These are phyloP conservation scores for Hypoxylon lienhwacheense DNA, from an alignment of 495 filamentous ascomycete genomes.

Conservation along the genomic window DNA sequence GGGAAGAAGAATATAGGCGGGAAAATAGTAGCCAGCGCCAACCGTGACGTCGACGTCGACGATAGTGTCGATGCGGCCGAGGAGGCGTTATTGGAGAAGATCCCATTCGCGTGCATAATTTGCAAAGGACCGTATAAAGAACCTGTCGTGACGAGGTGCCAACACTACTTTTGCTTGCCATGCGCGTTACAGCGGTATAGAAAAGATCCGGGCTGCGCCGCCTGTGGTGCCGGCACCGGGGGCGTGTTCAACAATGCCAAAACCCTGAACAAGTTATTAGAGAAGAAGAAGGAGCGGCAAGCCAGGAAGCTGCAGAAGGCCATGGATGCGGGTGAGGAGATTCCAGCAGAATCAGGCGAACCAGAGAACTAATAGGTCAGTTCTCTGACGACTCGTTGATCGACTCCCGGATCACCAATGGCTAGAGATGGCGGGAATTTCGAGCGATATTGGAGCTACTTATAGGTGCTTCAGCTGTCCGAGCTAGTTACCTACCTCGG, in stretches of 20 bases:
- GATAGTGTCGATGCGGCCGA: slow-evolving; percentile 69
- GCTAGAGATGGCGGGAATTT: neutral
- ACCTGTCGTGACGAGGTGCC: slow-evolving; percentile 86
- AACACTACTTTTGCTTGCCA: slow-evolving; percentile 92
- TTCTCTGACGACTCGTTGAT: neutral
- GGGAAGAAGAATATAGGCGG: slow-evolving; percentile 68
- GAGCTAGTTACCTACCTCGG: neutral
- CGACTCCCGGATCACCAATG: neutral
- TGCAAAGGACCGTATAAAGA: slow-evolving; percentile 79
- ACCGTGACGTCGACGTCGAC: slow-evolving; percentile 45
- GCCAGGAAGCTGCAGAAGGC: slow-evolving; percentile 69
- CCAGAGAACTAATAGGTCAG: neutral
- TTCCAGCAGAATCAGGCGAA: slow-evolving; percentile 64
- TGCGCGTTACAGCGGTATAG: slow-evolving; percentile 85
- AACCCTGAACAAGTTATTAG: slow-evolving; percentile 75
- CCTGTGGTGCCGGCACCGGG: slow-evolving; percentile 78
- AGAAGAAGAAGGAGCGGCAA: slow-evolving; percentile 76
- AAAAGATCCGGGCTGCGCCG: slow-evolving; percentile 76
- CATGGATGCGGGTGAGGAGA: slow-evolving; percentile 69
- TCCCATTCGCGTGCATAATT: slow-evolving; percentile 95
- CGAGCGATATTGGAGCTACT: neutral
- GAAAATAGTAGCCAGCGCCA: slow-evolving; percentile 64
- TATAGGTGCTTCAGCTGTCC: too few relatives aligned
- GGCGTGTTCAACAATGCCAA: slow-evolving; percentile 92
- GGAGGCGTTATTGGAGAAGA: slow-evolving; percentile 76